phyloP scores from a whole-genome alignment of 2,329 filamentous ascomycete genomes.

The Arthroderma sp. region DNA sequence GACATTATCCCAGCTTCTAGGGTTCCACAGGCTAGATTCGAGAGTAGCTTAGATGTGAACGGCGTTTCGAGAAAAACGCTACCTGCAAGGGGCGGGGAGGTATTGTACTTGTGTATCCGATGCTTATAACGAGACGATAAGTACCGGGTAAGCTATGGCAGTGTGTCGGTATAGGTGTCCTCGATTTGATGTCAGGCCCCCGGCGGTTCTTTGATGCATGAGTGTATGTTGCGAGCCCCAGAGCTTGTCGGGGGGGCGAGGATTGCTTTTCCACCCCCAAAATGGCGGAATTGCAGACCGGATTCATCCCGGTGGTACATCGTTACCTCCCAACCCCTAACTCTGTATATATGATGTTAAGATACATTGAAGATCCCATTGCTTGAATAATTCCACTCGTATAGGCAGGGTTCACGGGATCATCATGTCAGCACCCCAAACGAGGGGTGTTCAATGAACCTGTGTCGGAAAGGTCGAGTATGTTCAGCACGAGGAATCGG shows the following conservation, averaged over 20 bases:
- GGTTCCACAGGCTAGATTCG: neutral
- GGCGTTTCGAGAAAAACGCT: conserved; percentile 1
- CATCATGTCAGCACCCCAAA: neutral
- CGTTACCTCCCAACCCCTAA: neutral
- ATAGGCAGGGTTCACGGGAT: neutral
- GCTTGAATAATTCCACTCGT: neutral
- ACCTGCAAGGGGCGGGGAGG: conserved; percentile 6
- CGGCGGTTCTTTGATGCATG: neutral
- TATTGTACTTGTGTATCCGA: conserved; percentile 1
- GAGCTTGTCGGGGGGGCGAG: neutral
- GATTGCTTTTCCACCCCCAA: neutral
- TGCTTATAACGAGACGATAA: neutral
- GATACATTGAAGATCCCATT: neutral
- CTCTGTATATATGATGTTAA: neutral
- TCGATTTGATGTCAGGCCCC: neutral
- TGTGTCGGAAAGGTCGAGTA: neutral
- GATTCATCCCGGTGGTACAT: neutral
- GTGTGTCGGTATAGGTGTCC: neutral
- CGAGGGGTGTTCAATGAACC: neutral
- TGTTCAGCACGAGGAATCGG: neutral
- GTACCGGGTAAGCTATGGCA: neutral
- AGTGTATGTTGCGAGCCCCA: neutral
- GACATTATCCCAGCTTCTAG: neutral
- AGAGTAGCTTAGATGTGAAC: neutral
- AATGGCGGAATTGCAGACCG: neutral